phyloP scores from a whole-genome alignment of 352 stramenopile genomes.

The Pythium guiyangense region DNA sequence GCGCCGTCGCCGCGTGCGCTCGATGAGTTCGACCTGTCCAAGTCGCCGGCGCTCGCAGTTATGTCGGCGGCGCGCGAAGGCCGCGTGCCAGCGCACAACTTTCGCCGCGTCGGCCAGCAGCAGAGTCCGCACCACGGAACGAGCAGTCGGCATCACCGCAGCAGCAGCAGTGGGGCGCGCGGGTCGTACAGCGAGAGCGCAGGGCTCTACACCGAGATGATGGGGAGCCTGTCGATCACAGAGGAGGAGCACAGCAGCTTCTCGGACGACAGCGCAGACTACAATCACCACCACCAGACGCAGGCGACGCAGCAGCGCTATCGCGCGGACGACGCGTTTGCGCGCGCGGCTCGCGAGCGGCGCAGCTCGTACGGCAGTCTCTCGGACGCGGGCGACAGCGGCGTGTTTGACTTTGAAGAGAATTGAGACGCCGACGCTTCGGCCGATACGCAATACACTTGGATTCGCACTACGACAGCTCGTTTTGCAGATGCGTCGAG shows the following conservation, averaged over 20 bases:
- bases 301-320: constrained; percentile 17
- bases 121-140: neutral
- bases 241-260: constrained; percentile 11
- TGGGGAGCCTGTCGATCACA: constrained; percentile 12
- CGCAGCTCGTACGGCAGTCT: constrained; percentile 47
- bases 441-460: neutral
- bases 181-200: constrained; percentile 1
- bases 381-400: constrained; percentile 43
- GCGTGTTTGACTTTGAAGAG: constrained; percentile 78
- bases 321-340: constrained; percentile 11
- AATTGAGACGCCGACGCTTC: constrained; percentile 19
- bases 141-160: constrained; percentile 1
- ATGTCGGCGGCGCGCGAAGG: constrained; percentile 58
- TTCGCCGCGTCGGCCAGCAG: constrained; percentile 8
- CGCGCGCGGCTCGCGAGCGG: constrained; percentile 26
- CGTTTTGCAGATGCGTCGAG: too few species aligned
- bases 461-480: too few species aligned
- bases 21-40: constrained; percentile 70
- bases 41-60: constrained; percentile 54
- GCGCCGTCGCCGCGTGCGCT: constrained; percentile 24
- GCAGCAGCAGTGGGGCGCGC: constrained; percentile 4
- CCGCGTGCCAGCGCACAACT: constrained; percentile 14
- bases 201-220: constrained; percentile 7
- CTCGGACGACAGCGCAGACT: constrained; percentile 16
- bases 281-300: neutral